Conservation (phyloP, 2,329 filamentous ascomycete species). For the Emmonsiellopsis sp. region DNA sequence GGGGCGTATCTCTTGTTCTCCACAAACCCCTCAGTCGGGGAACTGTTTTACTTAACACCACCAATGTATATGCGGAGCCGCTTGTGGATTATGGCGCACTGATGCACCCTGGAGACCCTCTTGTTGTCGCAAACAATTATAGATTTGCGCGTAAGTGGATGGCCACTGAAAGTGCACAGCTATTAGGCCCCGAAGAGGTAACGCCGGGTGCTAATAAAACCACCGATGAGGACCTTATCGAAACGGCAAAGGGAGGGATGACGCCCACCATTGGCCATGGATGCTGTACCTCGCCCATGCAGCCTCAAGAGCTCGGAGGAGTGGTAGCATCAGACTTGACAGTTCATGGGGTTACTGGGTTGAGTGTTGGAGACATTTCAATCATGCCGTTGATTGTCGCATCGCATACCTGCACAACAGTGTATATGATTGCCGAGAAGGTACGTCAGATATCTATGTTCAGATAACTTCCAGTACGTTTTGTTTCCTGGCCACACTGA, state of each 20-base stretch:
- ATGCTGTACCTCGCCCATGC: conserved; percentile 20
- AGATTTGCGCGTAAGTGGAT: conserved; percentile 11
- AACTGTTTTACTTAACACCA: conserved; percentile 28
- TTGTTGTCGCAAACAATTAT: conserved; percentile 16
- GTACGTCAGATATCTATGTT: conserved; percentile 3
- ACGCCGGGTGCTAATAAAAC: neutral
- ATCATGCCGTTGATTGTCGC: conserved; percentile 21
- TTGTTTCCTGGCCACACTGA: neutral
- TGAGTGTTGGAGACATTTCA: conserved; percentile 26
- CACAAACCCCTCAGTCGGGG: conserved; percentile 32
- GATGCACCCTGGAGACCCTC: conserved; percentile 30
- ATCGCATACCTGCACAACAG: conserved; percentile 21
- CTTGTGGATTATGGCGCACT: conserved; percentile 31
- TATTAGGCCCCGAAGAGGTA: neutral
- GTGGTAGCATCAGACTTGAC: conserved; percentile 16
- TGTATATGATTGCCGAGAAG: conserved; percentile 27
- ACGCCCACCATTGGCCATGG: conserved; percentile 28
- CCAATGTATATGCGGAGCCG: conserved; percentile 25
- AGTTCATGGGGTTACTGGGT: conserved; percentile 10
- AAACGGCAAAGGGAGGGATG: conserved; percentile 17
- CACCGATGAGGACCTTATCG: neutral
- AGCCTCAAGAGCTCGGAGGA: conserved; percentile 17
- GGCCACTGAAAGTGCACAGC: neutral
- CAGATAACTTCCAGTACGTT: neutral
- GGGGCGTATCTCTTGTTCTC: neutral